phyloP scores from a whole-genome alignment of 2,329 filamentous ascomycete species.

The Aspergillus sp. region DNA sequence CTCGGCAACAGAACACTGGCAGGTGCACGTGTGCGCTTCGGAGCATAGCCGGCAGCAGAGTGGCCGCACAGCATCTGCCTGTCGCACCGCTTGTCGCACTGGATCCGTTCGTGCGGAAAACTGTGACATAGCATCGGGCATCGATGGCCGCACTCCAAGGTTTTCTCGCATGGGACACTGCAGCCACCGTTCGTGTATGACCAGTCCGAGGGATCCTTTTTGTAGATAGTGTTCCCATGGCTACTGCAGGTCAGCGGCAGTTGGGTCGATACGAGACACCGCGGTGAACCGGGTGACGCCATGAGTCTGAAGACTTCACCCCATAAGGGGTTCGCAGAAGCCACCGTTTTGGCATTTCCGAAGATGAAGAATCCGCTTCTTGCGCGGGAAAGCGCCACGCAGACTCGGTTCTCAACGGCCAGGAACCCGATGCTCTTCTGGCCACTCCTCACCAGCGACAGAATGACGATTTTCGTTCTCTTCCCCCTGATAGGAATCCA shows the following conservation, averaged over 20 bases:
- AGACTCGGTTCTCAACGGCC: conserved; percentile 61
- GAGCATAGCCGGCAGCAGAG: conserved; percentile 34
- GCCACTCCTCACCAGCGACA: conserved; percentile 78
- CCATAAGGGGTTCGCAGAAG: conserved; percentile 51
- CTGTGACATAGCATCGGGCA: conserved; percentile 55
- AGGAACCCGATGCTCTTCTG: conserved; percentile 69
- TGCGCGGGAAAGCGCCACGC: conserved; percentile 67
- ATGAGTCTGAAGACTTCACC: conserved; percentile 48
- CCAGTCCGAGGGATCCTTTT: conserved; percentile 58
- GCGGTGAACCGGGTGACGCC: conserved; percentile 18
- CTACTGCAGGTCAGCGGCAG: conserved; percentile 64
- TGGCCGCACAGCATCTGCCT: conserved; percentile 40
- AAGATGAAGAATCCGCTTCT: conserved; percentile 80
- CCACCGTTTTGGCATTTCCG: conserved; percentile 64
- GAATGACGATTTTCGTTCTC: conserved; percentile 78
- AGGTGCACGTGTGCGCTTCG: conserved; percentile 27
- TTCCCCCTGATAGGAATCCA: conserved; percentile 88
- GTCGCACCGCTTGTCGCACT: conserved; percentile 34
- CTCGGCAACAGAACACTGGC: conserved; percentile 20
- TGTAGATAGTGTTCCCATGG: conserved; percentile 54
- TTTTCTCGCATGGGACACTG: conserved; percentile 44
- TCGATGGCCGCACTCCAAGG: conserved; percentile 51
- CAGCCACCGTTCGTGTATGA: conserved; percentile 54
- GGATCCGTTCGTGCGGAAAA: conserved; percentile 38
- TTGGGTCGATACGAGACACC: conserved; percentile 42